phyloP scores from a whole-genome alignment of 805 yeast species.

The Ogataea henricii region DNA sequence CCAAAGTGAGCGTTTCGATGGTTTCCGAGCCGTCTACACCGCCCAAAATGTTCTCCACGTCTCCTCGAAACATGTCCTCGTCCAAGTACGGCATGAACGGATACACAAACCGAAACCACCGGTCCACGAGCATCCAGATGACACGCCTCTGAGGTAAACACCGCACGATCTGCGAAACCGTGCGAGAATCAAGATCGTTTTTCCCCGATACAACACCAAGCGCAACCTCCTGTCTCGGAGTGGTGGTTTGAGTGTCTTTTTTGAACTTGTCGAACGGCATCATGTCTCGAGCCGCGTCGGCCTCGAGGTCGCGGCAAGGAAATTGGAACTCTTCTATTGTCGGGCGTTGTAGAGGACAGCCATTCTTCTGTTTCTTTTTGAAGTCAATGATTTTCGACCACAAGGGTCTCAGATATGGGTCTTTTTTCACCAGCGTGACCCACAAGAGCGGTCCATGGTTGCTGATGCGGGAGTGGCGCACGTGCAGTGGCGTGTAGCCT shows the following conservation, averaged over 20 bases:
- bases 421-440: constrained; percentile 49
- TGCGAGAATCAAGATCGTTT: constrained; percentile 24
- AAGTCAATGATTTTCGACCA: constrained; percentile 33
- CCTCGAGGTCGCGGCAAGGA: constrained; percentile 35
- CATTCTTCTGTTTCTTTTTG: constrained; percentile 22
- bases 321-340: constrained; percentile 22
- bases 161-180: constrained; percentile 35
- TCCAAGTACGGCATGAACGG: constrained; percentile 52
- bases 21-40: neutral
- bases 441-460: constrained; percentile 57
- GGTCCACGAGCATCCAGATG: constrained; percentile 46
- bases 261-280: constrained; percentile 26
- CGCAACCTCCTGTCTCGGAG: constrained; percentile 17
- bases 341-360: neutral
- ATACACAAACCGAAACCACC: constrained; percentile 47
- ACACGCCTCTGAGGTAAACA: constrained; percentile 46
- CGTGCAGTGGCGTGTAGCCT: constrained; percentile 45
- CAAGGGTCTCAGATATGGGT: constrained; percentile 40
- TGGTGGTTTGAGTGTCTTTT: neutral
- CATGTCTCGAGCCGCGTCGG: constrained; percentile 42
- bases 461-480: constrained; percentile 42
- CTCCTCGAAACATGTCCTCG: constrained; percentile 35
- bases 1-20: constrained; percentile 36
- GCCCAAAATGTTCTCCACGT: constrained; percentile 41
- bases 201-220: constrained; percentile 13